Evolutionary conservation across 176 grass and related monocot species (phyloP), one percentile per base, ranked within the genome.

Genomic region (Carex myosuroides): DNA sequence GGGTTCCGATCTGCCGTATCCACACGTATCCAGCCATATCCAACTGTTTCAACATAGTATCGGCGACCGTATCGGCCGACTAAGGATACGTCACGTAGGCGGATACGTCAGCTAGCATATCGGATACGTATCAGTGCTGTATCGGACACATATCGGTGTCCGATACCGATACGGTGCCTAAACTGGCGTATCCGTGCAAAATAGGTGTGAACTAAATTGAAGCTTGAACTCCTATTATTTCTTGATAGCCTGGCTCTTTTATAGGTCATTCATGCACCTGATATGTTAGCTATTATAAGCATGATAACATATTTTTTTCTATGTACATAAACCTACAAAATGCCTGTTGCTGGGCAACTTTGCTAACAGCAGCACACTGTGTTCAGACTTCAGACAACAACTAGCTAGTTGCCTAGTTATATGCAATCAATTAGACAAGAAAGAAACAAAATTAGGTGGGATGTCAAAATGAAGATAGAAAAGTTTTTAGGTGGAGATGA

Each of bases 391-490:
- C 7, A 50, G 9, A 50, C 8, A 11, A 50, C 8, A 5, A 10
- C 22, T 26, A 29, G 10, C 26, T 67, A 33, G 13, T 13, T 81
- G 8, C 44, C 26, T 67, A 33, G 13, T 13, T 81, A 16, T 63
- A 32, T 41, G 79, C 41, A 50, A 12, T 50, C 0, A 50, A 50
- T 79, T 32, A 79, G 52, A 79, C 75, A 79, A 56, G 18, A 63
- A 16, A 62, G 56, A 81, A 81, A 61, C 78, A 6, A 80, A 80
- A 62, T 59, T 62, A 39, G 78, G 78, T 81, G 30, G 29, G 57
- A 81, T 42, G 78, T 61, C 54, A 62, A 81, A 81, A 63, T 52
- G 13, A 81, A 33, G 79, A 81, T 4, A n/a, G 41, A 18, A 61
- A 18, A 24, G 2, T 22, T 46, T 53, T 2, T 29, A 39, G 17